Percentiles rank a stretch among this genome's conserved stretches.
Evolutionary conservation across 208 protist species (phyloP).

Genomic region (Herpetomonas tarakana): DNA sequence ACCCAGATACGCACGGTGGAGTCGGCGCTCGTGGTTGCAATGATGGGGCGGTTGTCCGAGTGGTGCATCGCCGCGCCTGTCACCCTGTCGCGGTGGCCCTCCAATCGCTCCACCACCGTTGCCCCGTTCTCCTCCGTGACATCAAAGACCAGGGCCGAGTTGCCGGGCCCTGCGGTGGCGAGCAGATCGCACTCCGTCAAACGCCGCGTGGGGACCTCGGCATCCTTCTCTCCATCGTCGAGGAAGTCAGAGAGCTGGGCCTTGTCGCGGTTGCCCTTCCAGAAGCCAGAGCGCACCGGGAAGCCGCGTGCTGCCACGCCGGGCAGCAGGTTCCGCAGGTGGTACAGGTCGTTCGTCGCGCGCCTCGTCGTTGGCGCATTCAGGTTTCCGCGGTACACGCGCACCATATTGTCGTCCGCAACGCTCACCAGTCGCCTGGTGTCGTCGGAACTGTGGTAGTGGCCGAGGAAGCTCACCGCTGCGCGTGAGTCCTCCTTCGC

Average conservation of each 20-base stretch:
- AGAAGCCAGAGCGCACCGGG: conserved; percentile 63
- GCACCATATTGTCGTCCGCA: conserved; percentile 81
- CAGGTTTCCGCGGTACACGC: conserved; percentile 64
- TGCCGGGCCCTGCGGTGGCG: conserved; percentile 66
- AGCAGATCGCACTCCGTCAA: conserved; percentile 81
- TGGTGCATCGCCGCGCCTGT: conserved; percentile 69
- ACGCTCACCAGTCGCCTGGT: conserved; percentile 66
- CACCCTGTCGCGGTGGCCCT: conserved; percentile 84
- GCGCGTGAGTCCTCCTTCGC: conserved; percentile 76
- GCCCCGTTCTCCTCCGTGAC: conserved; percentile 64
- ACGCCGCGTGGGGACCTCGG: conserved; percentile 42
- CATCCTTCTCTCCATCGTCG: conserved; percentile 85
- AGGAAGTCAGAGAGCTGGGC: conserved; percentile 66
- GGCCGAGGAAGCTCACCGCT: conserved; percentile 55
- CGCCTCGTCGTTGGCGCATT: conserved; percentile 24
- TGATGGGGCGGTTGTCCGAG: conserved; percentile 58
- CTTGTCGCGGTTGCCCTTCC: conserved; percentile 65
- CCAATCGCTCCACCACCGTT: conserved; percentile 61
- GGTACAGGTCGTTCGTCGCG: conserved; percentile 37
- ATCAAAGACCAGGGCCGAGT: conserved; percentile 78
- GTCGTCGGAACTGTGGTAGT: conserved; percentile 67
- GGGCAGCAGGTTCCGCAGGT: conserved; percentile 68
- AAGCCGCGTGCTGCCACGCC: conserved; percentile 61
- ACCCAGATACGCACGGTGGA: conserved; percentile 83
- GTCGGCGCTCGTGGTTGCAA: conserved; percentile 84